phyloP scores from a whole-genome alignment of 2,329 filamentous ascomycete species.

The Calonectria crousiana region DNA sequence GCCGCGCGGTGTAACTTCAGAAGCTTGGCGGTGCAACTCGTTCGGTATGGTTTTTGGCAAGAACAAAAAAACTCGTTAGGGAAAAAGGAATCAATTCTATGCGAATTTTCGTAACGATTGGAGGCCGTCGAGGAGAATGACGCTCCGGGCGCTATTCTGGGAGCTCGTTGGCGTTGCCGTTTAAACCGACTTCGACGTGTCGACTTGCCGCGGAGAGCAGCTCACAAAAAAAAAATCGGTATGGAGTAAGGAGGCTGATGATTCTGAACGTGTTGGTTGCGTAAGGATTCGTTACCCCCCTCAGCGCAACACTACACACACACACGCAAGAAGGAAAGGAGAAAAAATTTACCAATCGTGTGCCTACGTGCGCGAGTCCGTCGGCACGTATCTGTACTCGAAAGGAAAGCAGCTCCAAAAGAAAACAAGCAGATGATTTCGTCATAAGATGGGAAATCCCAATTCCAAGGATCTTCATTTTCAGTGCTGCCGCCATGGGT shows the following conservation, averaged over 20 bases:
- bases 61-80: not conserved
- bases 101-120: not conserved
- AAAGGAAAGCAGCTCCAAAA: not conserved
- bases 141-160: constrained; percentile 11
- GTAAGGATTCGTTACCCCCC: constrained; percentile 4
- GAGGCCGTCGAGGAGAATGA: constrained; percentile 2
- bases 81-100: not conserved
- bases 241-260: constrained; percentile 9
- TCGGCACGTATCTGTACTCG: not conserved
- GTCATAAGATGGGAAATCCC: constrained; percentile 23
- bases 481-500: constrained; percentile 10
- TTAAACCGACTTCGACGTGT: not conserved
- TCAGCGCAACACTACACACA: not conserved
- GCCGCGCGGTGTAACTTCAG: not conserved
- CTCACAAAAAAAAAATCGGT: not conserved
- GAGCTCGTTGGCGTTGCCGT: not conserved
- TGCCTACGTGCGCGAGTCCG: not conserved
- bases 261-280: not conserved
- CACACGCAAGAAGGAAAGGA: not conserved
- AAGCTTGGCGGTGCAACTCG: not conserved
- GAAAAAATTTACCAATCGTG: not conserved
- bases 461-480: constrained; percentile 23
- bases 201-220: not conserved
- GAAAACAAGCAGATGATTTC: constrained; percentile 17
- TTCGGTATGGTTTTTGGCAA: not conserved